phyloP scores from a whole-genome alignment of 257 asterid species.

The Solanum piurae region DNA sequence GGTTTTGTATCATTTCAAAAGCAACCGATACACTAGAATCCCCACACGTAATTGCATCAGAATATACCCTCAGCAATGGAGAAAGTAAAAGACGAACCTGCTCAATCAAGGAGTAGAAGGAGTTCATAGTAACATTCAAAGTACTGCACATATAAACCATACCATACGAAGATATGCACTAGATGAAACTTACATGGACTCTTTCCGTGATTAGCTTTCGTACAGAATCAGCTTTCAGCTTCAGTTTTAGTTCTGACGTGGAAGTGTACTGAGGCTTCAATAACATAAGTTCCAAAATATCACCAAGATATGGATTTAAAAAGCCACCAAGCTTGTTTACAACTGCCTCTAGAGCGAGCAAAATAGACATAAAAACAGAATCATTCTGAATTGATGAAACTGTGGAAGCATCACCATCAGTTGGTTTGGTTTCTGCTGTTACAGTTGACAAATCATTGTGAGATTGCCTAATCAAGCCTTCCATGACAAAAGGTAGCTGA shows the following conservation, averaged over 20 bases:
- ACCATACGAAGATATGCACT: background rate
- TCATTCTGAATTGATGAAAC: slow-evolving; percentile 24
- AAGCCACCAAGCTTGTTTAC: slow-evolving; percentile 76
- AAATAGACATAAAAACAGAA: slow-evolving; percentile 48
- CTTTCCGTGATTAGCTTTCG: slow-evolving; percentile 69
- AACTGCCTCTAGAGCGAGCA: slow-evolving; percentile 65
- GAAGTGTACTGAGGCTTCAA: slow-evolving; percentile 58
- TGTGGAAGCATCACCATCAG: slow-evolving; percentile 7
- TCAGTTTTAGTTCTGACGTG: slow-evolving; percentile 40
- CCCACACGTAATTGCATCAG: slow-evolving; percentile 53
- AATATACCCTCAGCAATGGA: slow-evolving; percentile 47
- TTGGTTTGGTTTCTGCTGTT: slow-evolving; percentile 13
- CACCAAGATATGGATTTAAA: slow-evolving; percentile 61
- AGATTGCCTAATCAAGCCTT: slow-evolving; percentile 36
- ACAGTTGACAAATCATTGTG: slow-evolving; percentile 14
- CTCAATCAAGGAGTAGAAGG: background rate
- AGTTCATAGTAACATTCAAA: background rate
- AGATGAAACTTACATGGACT: slow-evolving; percentile 55
- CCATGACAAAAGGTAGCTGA: slow-evolving; percentile 74
- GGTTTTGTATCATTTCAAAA: slow-evolving; percentile 63
- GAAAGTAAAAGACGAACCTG: slow-evolving; percentile 89
- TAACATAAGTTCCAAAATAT: slow-evolving; percentile 53
- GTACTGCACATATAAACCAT: background rate
- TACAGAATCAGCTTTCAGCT: slow-evolving; percentile 52
- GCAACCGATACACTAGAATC: slow-evolving; percentile 53